Percentiles rank a stretch among this genome's conserved stretches.
Evolutionary conservation across 495 filamentous ascomycete species (phyloP).

Genomic region (Aspergillus egyptiacus): DNA sequence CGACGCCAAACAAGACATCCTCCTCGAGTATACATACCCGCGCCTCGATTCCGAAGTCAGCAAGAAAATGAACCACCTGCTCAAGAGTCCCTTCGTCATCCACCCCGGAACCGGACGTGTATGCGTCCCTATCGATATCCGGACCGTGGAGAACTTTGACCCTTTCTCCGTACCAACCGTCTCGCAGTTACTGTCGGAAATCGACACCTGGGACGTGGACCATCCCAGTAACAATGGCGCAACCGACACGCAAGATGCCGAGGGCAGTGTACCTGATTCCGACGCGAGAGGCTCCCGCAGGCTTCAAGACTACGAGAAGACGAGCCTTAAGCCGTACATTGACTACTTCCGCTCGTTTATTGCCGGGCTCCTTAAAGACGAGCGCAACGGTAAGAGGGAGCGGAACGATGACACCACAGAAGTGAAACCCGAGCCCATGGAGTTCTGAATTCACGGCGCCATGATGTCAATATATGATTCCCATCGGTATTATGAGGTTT

Average conservation of each 20-base stretch:
- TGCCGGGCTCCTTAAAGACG: slow-evolving; percentile 68
- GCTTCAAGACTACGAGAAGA: slow-evolving; percentile 91
- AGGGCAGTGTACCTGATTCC: slow-evolving; percentile 32
- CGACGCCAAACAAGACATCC: slow-evolving; percentile 90
- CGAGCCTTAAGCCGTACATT: slow-evolving; percentile 85
- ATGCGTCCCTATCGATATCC: slow-evolving; percentile 86
- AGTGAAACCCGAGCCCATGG: slow-evolving; percentile 49
- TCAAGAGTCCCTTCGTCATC: slow-evolving; percentile 93
- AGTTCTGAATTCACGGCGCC: slow-evolving; percentile 33
- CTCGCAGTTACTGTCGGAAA: slow-evolving; percentile 67
- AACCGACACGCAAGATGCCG: slow-evolving; percentile 32
- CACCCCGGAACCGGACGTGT: slow-evolving; percentile 91
- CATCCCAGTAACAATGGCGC: slow-evolving; percentile 27
- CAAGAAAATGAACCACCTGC: slow-evolving; percentile 94
- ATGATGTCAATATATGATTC: background rate
- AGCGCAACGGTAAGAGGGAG: slow-evolving; percentile 68
- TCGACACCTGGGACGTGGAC: slow-evolving; percentile 64
- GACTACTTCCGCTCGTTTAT: slow-evolving; percentile 85
- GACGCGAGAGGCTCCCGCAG: slow-evolving; percentile 39
- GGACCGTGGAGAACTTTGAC: slow-evolving; percentile 69
- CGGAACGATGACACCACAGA: slow-evolving; percentile 51
- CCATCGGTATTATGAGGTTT: background rate
- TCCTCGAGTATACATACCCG: slow-evolving; percentile 98
- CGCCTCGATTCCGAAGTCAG: slow-evolving; percentile 92
- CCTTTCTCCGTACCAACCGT: slow-evolving; percentile 84